These are phyloP conservation scores for Dictyostelium purpureum DNA, from an alignment of 78 protist species.

Conservation along the genomic window DNA sequence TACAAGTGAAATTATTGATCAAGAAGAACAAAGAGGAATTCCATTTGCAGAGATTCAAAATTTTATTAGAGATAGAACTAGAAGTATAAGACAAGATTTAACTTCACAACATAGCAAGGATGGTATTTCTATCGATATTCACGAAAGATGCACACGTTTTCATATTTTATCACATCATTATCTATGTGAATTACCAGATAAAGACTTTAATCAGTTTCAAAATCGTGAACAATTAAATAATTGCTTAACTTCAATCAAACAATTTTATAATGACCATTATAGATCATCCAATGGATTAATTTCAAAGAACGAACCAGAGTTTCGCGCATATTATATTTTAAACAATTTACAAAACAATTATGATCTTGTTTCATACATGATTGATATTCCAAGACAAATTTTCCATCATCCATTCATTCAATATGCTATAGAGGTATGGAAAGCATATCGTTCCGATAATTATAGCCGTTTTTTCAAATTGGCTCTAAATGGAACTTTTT, in stretches of 20 bases:
- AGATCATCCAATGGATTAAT: neutral
- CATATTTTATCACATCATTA: constrained; percentile 65
- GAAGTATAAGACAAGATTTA: constrained; percentile 51
- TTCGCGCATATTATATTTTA: constrained; percentile 24
- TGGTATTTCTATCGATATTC: constrained; percentile 42
- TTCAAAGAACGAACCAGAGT: constrained; percentile 35
- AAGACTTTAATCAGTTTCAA: constrained; percentile 55
- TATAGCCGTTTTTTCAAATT: constrained; percentile 45
- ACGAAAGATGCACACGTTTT: constrained; percentile 63
- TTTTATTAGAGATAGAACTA: constrained; percentile 61
- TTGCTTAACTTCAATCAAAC: constrained; percentile 49
- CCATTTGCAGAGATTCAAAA: constrained; percentile 61
- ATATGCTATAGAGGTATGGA: constrained; percentile 63
- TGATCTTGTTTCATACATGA: constrained; percentile 35
- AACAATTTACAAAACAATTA: constrained; percentile 16
- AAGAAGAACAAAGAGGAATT: constrained; percentile 16
- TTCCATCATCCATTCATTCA: constrained; percentile 38
- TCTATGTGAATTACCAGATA: constrained; percentile 32
- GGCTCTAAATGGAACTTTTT: neutral
- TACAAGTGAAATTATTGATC: constrained; percentile 7
- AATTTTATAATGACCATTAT: constrained; percentile 51
- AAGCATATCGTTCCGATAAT: constrained; percentile 32
- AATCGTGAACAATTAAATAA: constrained; percentile 50
- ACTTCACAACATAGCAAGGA: constrained; percentile 42
- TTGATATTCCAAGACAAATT: constrained; percentile 15